Evolutionary conservation across 805 yeast species (phyloP).

Genomic region (Priceomyces castillae): DNA sequence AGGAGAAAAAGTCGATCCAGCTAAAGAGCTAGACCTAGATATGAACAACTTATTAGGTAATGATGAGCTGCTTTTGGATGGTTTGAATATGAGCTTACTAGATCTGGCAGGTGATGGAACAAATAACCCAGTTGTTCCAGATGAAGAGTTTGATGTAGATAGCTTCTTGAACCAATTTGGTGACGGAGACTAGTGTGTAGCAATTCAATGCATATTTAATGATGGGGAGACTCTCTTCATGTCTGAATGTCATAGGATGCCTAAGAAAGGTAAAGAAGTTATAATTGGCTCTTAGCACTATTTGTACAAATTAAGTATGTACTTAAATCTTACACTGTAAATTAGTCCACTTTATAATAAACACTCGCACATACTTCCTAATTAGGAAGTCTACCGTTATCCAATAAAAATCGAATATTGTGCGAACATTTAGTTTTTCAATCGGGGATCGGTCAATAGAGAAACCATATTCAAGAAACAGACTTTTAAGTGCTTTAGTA

Average conservation of each 20-base stretch:
- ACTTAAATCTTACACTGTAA: too few species aligned
- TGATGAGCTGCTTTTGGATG: constrained; percentile 42
- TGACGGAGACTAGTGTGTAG: constrained; percentile 26
- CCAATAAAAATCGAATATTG: constrained; percentile 33
- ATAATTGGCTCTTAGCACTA: background rate
- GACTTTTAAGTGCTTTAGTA: background rate
- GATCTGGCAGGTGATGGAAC: constrained; percentile 26
- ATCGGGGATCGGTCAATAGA: constrained; percentile 10
- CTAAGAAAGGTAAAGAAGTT: too few species aligned
- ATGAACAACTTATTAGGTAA: constrained; percentile 37
- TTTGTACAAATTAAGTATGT: too few species aligned
- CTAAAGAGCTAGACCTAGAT: constrained; percentile 22
- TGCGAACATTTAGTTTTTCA: constrained; percentile 6
- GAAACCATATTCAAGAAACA: background rate
- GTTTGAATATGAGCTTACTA: constrained; percentile 39
- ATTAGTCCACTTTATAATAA: too few species aligned
- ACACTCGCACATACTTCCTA: constrained; percentile 15
- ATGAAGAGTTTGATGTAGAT: constrained; percentile 45
- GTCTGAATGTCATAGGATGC: too few species aligned
- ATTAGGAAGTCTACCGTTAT: constrained; percentile 25
- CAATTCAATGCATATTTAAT: too few species aligned
- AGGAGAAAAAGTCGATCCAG: constrained; percentile 5
- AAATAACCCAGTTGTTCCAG: constrained; percentile 16
- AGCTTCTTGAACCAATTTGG: constrained; percentile 45
- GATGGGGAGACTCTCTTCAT: too few species aligned